Percentiles rank a stretch among this genome's conserved stretches.
These are phyloP conservation scores for Teunomyces panamensis DNA, from an alignment of 805 yeast species.

Conservation along the genomic window DNA sequence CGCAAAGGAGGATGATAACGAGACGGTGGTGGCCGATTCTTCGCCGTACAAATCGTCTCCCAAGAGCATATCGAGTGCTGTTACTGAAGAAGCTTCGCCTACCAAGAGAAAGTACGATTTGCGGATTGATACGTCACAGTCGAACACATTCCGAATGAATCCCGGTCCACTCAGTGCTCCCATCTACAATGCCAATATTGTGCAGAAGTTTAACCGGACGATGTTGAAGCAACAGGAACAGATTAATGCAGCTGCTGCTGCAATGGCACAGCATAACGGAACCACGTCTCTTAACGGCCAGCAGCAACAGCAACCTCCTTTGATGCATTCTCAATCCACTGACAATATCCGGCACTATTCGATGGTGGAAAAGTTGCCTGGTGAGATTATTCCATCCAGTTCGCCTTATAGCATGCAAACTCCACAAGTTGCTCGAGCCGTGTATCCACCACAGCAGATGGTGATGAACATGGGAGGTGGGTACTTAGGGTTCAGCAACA, in stretches of 20 bases:
- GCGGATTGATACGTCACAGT: slow-evolving; percentile 16
- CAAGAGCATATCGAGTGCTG: slow-evolving; percentile 1
- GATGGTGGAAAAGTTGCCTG: not conserved
- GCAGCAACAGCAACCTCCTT: slow-evolving; percentile 7
- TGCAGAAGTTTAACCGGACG: slow-evolving; percentile 16
- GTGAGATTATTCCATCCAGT: slow-evolving; percentile 1
- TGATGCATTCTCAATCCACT: slow-evolving; percentile 14
- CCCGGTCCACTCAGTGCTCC: slow-evolving; percentile 37
- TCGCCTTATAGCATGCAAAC: not conserved
- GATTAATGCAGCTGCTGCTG: not conserved
- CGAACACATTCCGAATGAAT: slow-evolving; percentile 8
- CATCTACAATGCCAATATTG: slow-evolving; percentile 27
- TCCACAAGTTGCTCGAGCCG: not conserved
- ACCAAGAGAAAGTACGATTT: slow-evolving; percentile 11
- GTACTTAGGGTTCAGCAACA: slow-evolving; percentile 15
- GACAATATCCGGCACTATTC: slow-evolving; percentile 12
- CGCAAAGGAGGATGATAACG: slow-evolving; percentile 29
- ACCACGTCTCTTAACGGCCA: too few relatives aligned
- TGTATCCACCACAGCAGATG: slow-evolving; percentile 11
- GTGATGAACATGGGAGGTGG: slow-evolving; percentile 21
- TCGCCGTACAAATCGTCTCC: slow-evolving; percentile 34
- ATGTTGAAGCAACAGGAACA: slow-evolving; percentile 12
- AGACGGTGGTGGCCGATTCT: slow-evolving; percentile 39
- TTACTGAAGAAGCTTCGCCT: slow-evolving; percentile 11
- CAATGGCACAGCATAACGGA: not conserved